Evolutionary conservation across 345 rosid species (phyloP).

Genomic region (Boechera stricta): DNA sequence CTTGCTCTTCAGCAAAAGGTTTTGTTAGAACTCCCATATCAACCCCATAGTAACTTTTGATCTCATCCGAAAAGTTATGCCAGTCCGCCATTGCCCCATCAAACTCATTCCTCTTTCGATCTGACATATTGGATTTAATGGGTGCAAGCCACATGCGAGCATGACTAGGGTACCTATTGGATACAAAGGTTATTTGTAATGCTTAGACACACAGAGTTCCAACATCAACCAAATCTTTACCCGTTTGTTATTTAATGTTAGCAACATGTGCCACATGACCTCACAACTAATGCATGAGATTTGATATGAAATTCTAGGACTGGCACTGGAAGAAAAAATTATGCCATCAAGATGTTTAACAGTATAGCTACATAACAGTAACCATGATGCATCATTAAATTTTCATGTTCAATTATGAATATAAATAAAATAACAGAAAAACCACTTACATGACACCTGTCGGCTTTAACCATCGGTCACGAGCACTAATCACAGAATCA

Average conservation of each 20-base stretch:
- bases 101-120: constrained; percentile 66
- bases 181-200: constrained; percentile 33
- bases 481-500: constrained; percentile 97
- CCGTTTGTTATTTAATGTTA: neutral
- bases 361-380: neutral
- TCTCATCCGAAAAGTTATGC: constrained; percentile 71
- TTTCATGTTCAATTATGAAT: neutral
- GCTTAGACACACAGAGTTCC: neutral
- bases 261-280: constrained; percentile 4
- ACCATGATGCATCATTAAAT: constrained; percentile 16
- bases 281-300: constrained; percentile 3
- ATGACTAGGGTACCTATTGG: constrained; percentile 95
- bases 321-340: neutral
- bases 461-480: constrained; percentile 96
- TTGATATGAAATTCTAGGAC: constrained; percentile 3
- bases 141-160: constrained; percentile 99
- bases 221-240: constrained; percentile 11
- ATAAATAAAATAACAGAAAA: neutral
- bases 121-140: constrained; percentile 69
- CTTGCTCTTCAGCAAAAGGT: constrained; percentile 84
- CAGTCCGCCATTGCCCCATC: constrained; percentile 92
- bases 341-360: constrained; percentile 4
- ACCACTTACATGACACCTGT: constrained; percentile 83
- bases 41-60: constrained; percentile 72
- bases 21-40: constrained; percentile 74